Evolutionary conservation across 345 rosid genomes (phyloP).

Genomic region (Gossypium ekmanianum): DNA sequence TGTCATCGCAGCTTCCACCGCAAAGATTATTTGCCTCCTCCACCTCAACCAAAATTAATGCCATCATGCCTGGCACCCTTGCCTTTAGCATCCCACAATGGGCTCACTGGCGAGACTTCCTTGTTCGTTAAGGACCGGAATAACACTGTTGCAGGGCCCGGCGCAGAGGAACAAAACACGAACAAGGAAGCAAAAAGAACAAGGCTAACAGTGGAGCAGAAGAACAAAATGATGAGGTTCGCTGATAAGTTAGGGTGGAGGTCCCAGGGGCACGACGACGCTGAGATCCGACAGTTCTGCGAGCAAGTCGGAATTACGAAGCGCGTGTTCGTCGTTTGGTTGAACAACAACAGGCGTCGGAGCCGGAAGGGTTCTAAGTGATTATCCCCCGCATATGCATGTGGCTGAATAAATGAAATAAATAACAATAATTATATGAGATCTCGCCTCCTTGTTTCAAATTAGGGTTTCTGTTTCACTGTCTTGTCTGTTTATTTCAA

Average conservation of each 20-base stretch:
- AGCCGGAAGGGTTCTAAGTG: not conserved
- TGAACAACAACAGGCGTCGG: slow-evolving; percentile 10
- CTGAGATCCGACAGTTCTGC: not conserved
- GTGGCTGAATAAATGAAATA: not conserved
- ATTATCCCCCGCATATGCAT: not conserved
- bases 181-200: slow-evolving; percentile 5
- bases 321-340: slow-evolving; percentile 4
- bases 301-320: not conserved
- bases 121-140: not conserved
- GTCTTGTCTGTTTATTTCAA: not conserved
- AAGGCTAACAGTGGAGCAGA: not conserved
- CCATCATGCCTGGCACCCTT: not conserved
- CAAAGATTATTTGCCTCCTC: not conserved
- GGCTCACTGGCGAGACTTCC: slow-evolving; percentile 9
- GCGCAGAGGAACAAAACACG: not conserved
- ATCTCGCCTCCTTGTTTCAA: not conserved
- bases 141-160: not conserved
- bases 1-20: slow-evolving; percentile 21
- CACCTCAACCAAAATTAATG: not conserved
- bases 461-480: not conserved
- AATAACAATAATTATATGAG: not conserved
- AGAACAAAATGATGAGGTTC: not conserved
- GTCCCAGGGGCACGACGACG: not conserved
- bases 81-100: slow-evolving; percentile 7
- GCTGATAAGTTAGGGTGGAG: slow-evolving; percentile 10